Percentiles rank a stretch among this genome's conserved stretches.
Evolutionary conservation across 2,329 filamentous ascomycete species (phyloP).

Genomic region (Fusarium neocosmosporiellum): DNA sequence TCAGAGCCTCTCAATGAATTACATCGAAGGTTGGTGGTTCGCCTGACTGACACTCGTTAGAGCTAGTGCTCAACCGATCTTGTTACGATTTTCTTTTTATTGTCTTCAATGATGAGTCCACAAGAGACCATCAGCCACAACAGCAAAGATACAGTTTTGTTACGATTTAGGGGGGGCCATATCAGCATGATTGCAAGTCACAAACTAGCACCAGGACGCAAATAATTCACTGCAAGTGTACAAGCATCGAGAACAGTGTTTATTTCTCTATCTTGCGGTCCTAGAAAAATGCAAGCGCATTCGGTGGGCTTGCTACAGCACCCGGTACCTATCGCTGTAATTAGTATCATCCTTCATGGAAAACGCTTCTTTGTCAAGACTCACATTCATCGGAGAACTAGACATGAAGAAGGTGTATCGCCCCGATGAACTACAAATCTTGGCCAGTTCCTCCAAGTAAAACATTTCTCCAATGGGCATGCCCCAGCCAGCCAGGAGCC

Average conservation of each 20-base stretch:
- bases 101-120: no score
- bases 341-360: no score
- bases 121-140: no score
- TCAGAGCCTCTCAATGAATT: no score
- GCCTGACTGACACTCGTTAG: background rate
- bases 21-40: background rate
- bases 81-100: no score
- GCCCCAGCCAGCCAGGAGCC: slow-evolving; percentile 61
- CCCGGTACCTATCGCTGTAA: slow-evolving; percentile 12
- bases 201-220: background rate
- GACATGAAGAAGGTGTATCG: slow-evolving; percentile 62
- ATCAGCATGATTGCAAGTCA: background rate
- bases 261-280: background rate
- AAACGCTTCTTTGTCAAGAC: background rate
- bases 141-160: no score
- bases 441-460: slow-evolving; percentile 46
- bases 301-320: slow-evolving; percentile 28
- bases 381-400: slow-evolving; percentile 56
- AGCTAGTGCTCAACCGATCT: no score
- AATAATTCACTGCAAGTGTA: background rate
- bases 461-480: slow-evolving; percentile 54
- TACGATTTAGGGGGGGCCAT: no score
- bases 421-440: slow-evolving; percentile 62
- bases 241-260: background rate
- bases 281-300: slow-evolving; percentile 29